These are phyloP conservation scores for Fusarium denticulatum DNA, from an alignment of 2,329 filamentous ascomycete species.

Conservation along the genomic window DNA sequence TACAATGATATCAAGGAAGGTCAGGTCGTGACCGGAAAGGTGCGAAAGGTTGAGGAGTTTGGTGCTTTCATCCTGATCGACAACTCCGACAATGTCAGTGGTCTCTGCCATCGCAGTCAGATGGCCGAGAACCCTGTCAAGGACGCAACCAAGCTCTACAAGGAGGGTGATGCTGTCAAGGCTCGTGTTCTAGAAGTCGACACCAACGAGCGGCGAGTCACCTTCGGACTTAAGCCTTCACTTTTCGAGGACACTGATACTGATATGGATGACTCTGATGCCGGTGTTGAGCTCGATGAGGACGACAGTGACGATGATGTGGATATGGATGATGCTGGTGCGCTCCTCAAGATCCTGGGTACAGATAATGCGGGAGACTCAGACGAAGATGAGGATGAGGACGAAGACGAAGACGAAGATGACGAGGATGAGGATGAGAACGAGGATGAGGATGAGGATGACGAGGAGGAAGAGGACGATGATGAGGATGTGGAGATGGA, in stretches of 20 bases:
- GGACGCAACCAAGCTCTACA: conserved; percentile 90
- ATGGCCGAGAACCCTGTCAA: conserved; percentile 86
- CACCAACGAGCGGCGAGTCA: conserved; percentile 78
- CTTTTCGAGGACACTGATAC: conserved; percentile 78
- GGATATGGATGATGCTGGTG: conserved; percentile 58
- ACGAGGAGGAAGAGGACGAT: conserved; percentile 49
- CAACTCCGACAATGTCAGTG: conserved; percentile 87
- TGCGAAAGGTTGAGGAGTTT: conserved; percentile 94
- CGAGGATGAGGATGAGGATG: conserved; percentile 54
- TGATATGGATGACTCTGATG: conserved; percentile 61
- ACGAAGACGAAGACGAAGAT: conserved; percentile 47
- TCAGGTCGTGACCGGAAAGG: conserved; percentile 86
- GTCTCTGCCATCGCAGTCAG: conserved; percentile 90
- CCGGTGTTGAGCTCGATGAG: conserved; percentile 59
- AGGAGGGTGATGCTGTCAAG: conserved; percentile 92
- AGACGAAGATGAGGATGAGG: conserved; percentile 50
- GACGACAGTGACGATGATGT: conserved; percentile 62
- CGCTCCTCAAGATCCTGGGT: conserved; percentile 56
- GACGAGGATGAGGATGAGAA: conserved; percentile 53
- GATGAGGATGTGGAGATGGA: conserved; percentile 53
- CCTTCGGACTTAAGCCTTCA: conserved; percentile 90
- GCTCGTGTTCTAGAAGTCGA: conserved; percentile 87
- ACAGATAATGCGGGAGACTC: conserved; percentile 58
- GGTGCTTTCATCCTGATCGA: conserved; percentile 94
- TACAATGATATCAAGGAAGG: conserved; percentile 82